A percentile compares a stretch with the other conserved stretches of the same genome.
These are phyloP conservation scores for Diatrype stigma DNA, from an alignment of 2,329 filamentous ascomycete species.

Conservation along the genomic window DNA sequence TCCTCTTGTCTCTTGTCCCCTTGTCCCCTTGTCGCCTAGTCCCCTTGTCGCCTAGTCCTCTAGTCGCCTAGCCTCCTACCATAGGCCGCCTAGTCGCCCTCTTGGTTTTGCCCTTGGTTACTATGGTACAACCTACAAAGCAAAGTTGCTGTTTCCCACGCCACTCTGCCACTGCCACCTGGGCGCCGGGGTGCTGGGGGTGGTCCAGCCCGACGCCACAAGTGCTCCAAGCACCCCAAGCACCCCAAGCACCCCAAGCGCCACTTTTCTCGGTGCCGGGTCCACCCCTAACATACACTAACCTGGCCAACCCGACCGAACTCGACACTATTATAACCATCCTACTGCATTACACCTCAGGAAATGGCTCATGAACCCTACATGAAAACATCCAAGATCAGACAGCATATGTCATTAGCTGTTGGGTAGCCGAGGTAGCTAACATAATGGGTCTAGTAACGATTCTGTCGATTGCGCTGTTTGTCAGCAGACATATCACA, in stretches of 20 bases:
- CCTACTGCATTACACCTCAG: too few species aligned
- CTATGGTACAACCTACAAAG: too few species aligned
- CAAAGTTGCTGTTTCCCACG: too few species aligned
- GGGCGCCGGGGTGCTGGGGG: background rate
- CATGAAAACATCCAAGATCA: too few species aligned
- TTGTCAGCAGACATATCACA: conserved; percentile 93
- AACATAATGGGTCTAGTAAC: conserved; percentile 49
- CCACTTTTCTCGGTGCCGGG: conserved; percentile 3
- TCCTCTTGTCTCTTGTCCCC: conserved; percentile 10
- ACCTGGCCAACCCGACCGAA: background rate
- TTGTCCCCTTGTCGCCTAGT: background rate
- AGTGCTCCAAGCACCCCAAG: background rate
- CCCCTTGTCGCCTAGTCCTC: background rate
- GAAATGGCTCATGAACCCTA: too few species aligned
- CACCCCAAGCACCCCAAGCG: background rate
- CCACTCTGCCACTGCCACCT: too few species aligned
- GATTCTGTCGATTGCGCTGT: conserved; percentile 97
- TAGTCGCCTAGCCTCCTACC: too few species aligned
- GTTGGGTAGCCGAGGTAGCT: background rate
- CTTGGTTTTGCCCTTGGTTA: too few species aligned
- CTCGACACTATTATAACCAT: too few species aligned
- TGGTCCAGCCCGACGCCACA: conserved; percentile 1
- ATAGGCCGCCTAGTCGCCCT: too few species aligned
- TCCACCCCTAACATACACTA: background rate
- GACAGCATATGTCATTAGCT: background rate